A percentile compares a stretch with the other conserved stretches of the same genome.
These are phyloP conservation scores for Rhododendron ferrugineum DNA, from an alignment of 148 eudicot species.

Conservation along the genomic window DNA sequence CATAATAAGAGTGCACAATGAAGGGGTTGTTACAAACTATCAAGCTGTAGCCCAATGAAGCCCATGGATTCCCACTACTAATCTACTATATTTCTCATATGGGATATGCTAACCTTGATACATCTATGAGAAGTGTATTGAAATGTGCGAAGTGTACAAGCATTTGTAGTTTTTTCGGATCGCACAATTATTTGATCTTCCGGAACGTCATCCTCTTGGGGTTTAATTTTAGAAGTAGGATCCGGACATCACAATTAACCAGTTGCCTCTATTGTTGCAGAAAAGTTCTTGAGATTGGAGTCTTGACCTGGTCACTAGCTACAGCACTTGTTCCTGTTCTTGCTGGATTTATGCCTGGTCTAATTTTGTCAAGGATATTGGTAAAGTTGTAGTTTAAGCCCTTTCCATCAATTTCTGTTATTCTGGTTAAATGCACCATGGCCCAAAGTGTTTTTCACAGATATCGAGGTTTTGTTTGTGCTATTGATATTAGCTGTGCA, in stretches of 20 bases:
- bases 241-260: background rate
- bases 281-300: conserved; percentile 81
- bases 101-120: background rate
- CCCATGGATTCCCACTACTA: background rate
- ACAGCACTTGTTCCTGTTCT: conserved; percentile 82
- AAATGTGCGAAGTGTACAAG: background rate
- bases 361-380: conserved; percentile 77
- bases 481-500: background rate
- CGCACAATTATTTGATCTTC: background rate
- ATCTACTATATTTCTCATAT: background rate
- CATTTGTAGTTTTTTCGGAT: background rate
- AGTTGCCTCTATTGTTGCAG: conserved; percentile 38
- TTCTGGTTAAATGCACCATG: background rate
- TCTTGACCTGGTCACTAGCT: conserved; percentile 88
- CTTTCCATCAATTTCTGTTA: background rate
- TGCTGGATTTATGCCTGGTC: conserved; percentile 94
- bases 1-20: background rate
- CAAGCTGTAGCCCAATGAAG: background rate
- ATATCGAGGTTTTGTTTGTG: background rate
- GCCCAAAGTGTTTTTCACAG: background rate
- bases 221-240: background rate
- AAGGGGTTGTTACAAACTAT: background rate
- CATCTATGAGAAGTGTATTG: background rate
- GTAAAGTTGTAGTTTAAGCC: conserved; percentile 28
- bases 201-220: background rate